These are phyloP conservation scores for Backusella tuberculispora DNA, from an alignment of 192 early-diverging fungal genomes.

Conservation along the genomic window DNA sequence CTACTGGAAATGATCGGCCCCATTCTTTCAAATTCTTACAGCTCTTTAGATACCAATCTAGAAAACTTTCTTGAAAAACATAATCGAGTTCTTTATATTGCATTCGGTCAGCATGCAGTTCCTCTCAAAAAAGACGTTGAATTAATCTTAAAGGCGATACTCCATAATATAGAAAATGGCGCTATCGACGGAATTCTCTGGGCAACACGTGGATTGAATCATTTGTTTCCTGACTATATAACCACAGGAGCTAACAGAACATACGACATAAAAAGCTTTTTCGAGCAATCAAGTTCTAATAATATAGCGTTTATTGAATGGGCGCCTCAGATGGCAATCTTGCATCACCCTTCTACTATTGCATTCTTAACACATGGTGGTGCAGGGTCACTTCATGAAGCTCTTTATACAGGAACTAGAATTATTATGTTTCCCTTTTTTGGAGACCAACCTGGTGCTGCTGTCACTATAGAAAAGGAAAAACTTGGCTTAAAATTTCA, in stretches of 20 bases:
- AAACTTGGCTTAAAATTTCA: background rate
- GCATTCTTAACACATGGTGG: slow-evolving; percentile 41
- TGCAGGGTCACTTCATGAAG: slow-evolving; percentile 35
- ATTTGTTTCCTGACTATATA: slow-evolving; percentile 1
- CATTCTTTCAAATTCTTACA: slow-evolving; percentile 33
- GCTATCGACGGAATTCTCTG: slow-evolving; percentile 44
- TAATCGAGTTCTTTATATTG: slow-evolving; percentile 33
- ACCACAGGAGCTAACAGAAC: slow-evolving; percentile 1
- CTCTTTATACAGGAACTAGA: slow-evolving; percentile 31
- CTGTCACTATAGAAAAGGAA: background rate
- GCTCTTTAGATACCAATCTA: background rate
- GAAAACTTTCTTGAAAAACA: slow-evolving; percentile 32
- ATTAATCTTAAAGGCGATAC: slow-evolving; percentile 29
- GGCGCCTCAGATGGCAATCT: slow-evolving; percentile 38
- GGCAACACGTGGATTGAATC: slow-evolving; percentile 20
- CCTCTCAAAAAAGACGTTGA: slow-evolving; percentile 5
- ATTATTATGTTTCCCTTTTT: slow-evolving; percentile 40
- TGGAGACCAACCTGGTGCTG: slow-evolving; percentile 33
- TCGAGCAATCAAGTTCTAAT: background rate
- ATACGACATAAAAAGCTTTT: background rate
- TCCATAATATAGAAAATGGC: slow-evolving; percentile 27
- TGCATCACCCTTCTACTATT: slow-evolving; percentile 29
- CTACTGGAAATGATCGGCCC: slow-evolving; percentile 42
- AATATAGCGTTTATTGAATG: slow-evolving; percentile 20
- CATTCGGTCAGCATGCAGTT: slow-evolving; percentile 32